Evolutionary conservation across 306 rosid species (phyloP).

Genomic region (Prunus davidiana): DNA sequence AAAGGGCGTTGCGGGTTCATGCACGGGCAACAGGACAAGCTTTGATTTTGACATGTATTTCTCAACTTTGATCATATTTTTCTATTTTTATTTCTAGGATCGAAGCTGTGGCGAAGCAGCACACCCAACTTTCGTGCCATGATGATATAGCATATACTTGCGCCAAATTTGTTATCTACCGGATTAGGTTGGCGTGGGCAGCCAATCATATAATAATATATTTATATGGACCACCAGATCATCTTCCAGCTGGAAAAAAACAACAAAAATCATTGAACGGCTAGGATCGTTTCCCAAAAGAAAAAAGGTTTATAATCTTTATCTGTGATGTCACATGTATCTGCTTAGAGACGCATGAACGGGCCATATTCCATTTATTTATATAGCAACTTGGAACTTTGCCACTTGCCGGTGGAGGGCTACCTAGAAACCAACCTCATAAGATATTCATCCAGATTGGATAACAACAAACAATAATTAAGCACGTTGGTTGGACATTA

Average conservation of each 20-base stretch:
- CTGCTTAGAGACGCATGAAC: background rate
- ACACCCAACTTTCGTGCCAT: background rate
- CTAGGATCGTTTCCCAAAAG: background rate
- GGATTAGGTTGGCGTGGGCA: background rate
- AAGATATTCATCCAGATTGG: background rate
- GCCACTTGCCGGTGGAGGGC: background rate
- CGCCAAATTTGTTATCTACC: background rate
- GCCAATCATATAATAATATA: background rate
- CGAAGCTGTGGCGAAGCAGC: background rate
- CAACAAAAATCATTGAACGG: background rate
- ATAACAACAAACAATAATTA: background rate
- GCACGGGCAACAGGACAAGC: background rate
- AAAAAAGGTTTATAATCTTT: background rate
- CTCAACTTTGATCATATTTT: background rate
- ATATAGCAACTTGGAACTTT: background rate
- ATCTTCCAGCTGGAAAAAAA: too few relatives aligned
- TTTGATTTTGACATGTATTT: background rate
- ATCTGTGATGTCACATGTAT: background rate
- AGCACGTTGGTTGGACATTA: background rate
- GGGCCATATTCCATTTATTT: background rate
- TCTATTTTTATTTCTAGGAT: background rate
- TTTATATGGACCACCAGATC: too few relatives aligned
- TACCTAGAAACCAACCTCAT: background rate
- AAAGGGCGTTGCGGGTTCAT: background rate
- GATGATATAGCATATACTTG: background rate